Conservation (phyloP, 2,329 filamentous ascomycete species). For the Decorospora gaudefroyi region DNA sequence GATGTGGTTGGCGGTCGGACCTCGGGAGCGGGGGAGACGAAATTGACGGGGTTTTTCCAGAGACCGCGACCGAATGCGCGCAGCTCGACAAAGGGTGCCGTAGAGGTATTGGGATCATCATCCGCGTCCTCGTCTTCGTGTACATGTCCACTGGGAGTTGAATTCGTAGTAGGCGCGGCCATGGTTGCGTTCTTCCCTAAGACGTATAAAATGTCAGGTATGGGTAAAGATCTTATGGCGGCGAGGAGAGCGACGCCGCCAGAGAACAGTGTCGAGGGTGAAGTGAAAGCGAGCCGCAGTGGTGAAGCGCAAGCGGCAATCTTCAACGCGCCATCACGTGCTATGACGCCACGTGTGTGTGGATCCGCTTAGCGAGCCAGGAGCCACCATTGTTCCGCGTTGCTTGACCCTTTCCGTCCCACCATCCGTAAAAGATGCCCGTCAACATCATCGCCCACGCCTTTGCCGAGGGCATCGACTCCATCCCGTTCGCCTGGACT, state of each 20-base stretch:
- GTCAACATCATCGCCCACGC: conserved; percentile 62
- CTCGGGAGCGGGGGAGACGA: conserved; percentile 57
- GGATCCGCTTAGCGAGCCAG: conserved; percentile 32
- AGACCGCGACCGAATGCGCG: conserved; percentile 64
- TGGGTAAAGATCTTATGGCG: conserved; percentile 4
- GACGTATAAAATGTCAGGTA: neutral
- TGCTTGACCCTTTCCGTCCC: conserved; percentile 26
- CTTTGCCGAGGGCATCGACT: conserved; percentile 58
- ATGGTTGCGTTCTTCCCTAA: conserved; percentile 8
- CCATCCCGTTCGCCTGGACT: conserved; percentile 59
- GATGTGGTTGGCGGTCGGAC: conserved; percentile 26
- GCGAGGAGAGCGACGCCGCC: conserved; percentile 16
- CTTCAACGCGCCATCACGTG: conserved; percentile 33
- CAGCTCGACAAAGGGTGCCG: conserved; percentile 62
- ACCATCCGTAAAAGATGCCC: conserved; percentile 57
- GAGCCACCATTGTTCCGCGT: conserved; percentile 32
- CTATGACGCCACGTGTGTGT: conserved; percentile 41
- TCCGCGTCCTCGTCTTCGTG: conserved; percentile 24
- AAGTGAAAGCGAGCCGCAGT: conserved; percentile 1
- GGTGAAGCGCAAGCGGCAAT: conserved; percentile 17
- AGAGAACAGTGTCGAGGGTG: conserved; percentile 1
- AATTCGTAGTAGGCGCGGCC: conserved; percentile 8
- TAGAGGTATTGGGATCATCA: conserved; percentile 60
- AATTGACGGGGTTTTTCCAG: conserved; percentile 63
- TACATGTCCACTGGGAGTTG: conserved; percentile 10